Conservation (phyloP, 768 basidiomycete species). For the Suillus variegatus region DNA sequence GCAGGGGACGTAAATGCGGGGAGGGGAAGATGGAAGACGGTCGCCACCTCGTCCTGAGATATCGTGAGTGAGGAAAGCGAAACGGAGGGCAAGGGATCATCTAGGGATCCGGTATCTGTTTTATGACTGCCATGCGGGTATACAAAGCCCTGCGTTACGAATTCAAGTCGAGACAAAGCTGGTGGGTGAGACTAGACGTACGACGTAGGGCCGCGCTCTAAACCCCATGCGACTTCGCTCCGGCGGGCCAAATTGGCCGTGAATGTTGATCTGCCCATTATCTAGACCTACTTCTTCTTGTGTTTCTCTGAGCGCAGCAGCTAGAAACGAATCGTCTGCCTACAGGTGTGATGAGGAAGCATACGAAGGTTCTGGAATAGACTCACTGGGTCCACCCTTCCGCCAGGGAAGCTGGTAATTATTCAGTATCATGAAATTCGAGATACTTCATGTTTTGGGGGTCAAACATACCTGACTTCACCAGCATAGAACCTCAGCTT, state of each 20-base stretch:
- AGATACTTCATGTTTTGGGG: not conserved
- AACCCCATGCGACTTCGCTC: constrained; percentile 32
- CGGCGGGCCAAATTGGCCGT: constrained; percentile 66
- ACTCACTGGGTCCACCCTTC: constrained; percentile 57
- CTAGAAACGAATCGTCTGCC: not conserved
- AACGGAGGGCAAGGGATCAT: not conserved
- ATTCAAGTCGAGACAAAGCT: not conserved
- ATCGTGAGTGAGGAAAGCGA: not conserved
- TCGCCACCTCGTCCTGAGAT: too few relatives aligned
- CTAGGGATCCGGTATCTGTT: not conserved
- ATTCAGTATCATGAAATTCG: not conserved
- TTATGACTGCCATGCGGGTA: not conserved
- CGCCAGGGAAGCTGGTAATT: constrained; percentile 70
- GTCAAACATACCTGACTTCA: constrained; percentile 65
- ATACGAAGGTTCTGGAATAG: not conserved
- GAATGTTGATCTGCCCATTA: constrained; percentile 50
- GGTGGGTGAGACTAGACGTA: not conserved
- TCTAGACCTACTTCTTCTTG: not conserved
- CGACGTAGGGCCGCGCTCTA: not conserved
- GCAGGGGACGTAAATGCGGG: too few relatives aligned
- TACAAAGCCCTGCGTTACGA: not conserved
- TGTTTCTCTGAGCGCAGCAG: not conserved
- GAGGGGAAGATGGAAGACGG: too few relatives aligned
- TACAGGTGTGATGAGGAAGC: not conserved
- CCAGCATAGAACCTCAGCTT: constrained; percentile 70